Evolutionary conservation across 345 rosid species (phyloP).

Genomic region (Linum usitatissimum): DNA sequence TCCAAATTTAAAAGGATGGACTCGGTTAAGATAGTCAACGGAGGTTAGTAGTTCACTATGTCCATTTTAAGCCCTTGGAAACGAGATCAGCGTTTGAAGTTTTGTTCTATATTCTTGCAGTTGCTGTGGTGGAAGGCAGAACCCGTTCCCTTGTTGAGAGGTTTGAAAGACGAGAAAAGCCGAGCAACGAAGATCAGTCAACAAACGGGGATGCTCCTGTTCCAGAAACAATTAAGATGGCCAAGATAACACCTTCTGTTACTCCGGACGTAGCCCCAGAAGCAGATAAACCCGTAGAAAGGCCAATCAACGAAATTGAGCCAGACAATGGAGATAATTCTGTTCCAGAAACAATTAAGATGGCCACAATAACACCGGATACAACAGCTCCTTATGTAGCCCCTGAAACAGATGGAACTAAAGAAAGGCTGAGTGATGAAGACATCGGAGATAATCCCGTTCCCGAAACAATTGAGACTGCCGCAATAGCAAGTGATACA

Average conservation of each 20-base stretch:
- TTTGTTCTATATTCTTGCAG: constrained; percentile 38
- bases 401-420: not conserved
- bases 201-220: constrained; percentile 14
- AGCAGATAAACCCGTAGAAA: not conserved
- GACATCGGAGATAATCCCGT: not conserved
- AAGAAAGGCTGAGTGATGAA: not conserved
- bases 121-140: constrained; percentile 79
- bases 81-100: constrained; percentile 16
- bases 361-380: constrained; percentile 1
- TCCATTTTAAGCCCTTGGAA: constrained; percentile 10
- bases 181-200: constrained; percentile 31
- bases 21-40: constrained; percentile 68
- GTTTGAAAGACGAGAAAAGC: constrained; percentile 65
- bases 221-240: constrained; percentile 4
- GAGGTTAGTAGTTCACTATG: constrained; percentile 53
- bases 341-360: constrained; percentile 7
- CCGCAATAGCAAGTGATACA: constrained; percentile 2
- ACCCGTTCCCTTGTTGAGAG: constrained; percentile 86
- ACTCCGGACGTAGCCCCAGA: constrained; percentile 5
- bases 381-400: constrained; percentile 5
- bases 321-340: constrained; percentile 15
- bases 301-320: constrained; percentile 28
- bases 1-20: constrained; percentile 22
- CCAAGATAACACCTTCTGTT: constrained; percentile 1
- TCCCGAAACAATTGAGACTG: constrained; percentile 1